Base-by-base conservation (phyloP, 106 monocot genomes). In the Iris macrosiphon region DNA sequence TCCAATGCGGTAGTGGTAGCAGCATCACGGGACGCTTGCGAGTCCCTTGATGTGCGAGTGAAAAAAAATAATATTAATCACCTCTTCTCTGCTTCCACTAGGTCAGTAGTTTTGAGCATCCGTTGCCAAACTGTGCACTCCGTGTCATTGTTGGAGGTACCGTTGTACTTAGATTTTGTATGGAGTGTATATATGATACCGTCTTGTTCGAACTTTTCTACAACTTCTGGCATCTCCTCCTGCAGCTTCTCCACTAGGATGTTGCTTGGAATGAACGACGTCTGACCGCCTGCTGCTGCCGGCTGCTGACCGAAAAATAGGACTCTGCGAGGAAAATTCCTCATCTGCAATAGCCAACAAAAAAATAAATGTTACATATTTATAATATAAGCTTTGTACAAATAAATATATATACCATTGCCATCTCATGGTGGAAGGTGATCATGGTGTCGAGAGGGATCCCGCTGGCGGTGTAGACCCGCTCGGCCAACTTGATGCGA, bases 401-500 rank as follows among this genome's bases (percentile, higher is more conserved):
- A n/a, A n/a, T n/a, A n/a, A n/a, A n/a, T n/a, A n/a, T n/a, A n/a
- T n/a, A n/a, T 40, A 60, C 65, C 52, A 67, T 24, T 1, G 74
- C 50, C 74, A 74, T 74, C 20, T 74, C 74, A 27, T 74, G 74
- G 54, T 74, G 74, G 60, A 74, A 74, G 38, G 9, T 23, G 48
- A 74, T 60, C 52, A 49, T 28, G 10, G 18, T 8, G 28, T 74
- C 20, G 3, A 55, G 45, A 11, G 74, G 67, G 3, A 33, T 55
- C 2, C 60, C 53, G 44, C 37, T 74, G 19, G 61, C 33, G 18
- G 74, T 74, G 28, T 37, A 61, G 10, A 67, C 61, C 5, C 74
- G 42, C 11, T 60, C 32, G 13, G 57, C 67, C 20, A 40, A 5
- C 47, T 55, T 60, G 4, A 19, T 23, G 10, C 74, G 32, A 17